Base-by-base conservation (phyloP, 2,329 filamentous ascomycete genomes). In the Talaromyces sp. region DNA sequence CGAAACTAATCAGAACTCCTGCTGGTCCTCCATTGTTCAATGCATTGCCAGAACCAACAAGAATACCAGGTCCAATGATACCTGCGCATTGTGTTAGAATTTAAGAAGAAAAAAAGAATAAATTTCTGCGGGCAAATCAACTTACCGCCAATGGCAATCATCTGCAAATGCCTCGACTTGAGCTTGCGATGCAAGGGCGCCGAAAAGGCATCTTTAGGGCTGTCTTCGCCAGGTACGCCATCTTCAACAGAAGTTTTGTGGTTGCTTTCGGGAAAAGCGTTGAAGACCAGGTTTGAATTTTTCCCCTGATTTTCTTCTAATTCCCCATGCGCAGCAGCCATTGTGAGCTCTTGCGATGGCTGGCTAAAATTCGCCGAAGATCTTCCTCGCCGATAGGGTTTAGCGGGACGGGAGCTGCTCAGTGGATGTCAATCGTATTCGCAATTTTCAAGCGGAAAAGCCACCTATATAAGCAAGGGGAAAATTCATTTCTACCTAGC, bases 1-100 rank as follows among this genome's bases (percentile, higher is more conserved):
- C 85, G 66, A 92, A 93, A 1, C 89, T 89, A 69, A 92, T 91
- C 40, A 92, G 73, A 56, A 91, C 75, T 0, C 88, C 86, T 0
- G 88, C 89, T 16, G 90, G 89, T 0, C 90, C 90, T 60, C 89
- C 89, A 50, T 81, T 84, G 12, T 83, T 80, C 28, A 93, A 77
- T 0, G 89, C 89, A 54, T 87, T 85, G 40, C 90, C 89, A 2
- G 87, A 83, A 16, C 89, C 89, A 59, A 92, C 86, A 3, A 92
- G 81, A 47, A 92, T 78, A 27, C 89, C 89, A 4, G 89, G 88
- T 0, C 90, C 89, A 63, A 84, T 84, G 62, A 84, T 84, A 10
- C 82, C 81, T 68, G 14, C 18, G 9, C 50, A 53, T 28, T 28
- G 8, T 1, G 27, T 53, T 16, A 53, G 30, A n/a, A 53, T 5